Conservation (phyloP, 768 basidiomycete genomes). For the Podaxis sp. region DNA sequence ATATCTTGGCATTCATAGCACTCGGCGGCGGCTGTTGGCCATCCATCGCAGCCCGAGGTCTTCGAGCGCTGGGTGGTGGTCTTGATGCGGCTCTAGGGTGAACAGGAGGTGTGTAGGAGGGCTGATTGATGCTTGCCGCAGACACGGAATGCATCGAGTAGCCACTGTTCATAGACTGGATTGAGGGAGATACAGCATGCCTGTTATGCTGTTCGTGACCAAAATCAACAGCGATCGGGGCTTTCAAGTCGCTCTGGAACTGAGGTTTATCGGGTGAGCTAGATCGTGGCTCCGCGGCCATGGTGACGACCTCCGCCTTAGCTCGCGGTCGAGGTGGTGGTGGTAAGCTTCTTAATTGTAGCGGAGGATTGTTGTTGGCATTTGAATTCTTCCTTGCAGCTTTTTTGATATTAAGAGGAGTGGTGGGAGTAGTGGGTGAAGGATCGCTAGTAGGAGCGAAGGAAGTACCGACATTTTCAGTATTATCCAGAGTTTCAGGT, state of each 20-base stretch:
- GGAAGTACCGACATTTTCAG: conserved; percentile 2
- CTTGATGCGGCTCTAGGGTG: not conserved
- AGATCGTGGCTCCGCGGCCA: not conserved
- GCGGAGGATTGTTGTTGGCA: conserved; percentile 15
- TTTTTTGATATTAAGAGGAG: conserved; percentile 5
- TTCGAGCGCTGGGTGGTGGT: conserved; percentile 6
- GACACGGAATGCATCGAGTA: not conserved
- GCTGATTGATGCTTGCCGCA: not conserved
- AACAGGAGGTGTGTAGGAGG: conserved; percentile 28
- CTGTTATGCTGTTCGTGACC: not conserved
- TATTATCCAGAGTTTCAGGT: conserved; percentile 4
- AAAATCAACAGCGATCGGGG: conserved; percentile 4
- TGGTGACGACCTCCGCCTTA: conserved; percentile 22
- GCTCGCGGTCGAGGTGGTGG: conserved; percentile 49
- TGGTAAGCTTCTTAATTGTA: conserved; percentile 38
- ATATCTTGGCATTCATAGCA: conserved; percentile 34
- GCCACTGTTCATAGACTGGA: conserved; percentile 1
- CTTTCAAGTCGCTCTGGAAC: not conserved
- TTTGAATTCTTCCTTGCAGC: not conserved
- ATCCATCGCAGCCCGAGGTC: conserved; percentile 15
- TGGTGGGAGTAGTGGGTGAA: conserved; percentile 18
- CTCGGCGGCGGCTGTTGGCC: conserved; percentile 26
- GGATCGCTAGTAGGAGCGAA: conserved; percentile 4
- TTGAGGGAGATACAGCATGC: not conserved
- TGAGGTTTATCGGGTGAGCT: not conserved